Evolutionary conservation across 257 asterid species (phyloP).

Genomic region (Solanum tarijense): DNA sequence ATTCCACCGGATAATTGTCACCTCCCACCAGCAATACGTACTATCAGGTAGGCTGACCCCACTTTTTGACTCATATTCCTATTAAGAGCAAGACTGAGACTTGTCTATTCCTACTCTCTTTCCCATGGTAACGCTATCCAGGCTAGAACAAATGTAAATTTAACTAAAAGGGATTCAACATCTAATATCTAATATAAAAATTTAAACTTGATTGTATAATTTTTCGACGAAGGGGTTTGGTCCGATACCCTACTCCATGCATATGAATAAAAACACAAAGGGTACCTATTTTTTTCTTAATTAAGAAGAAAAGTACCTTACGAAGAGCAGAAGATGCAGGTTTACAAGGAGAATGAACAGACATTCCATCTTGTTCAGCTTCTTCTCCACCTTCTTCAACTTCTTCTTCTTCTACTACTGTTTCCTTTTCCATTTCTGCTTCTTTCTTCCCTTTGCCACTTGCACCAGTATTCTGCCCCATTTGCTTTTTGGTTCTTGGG

Average conservation of each 20-base stretch:
- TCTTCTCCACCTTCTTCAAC: slow-evolving; percentile 11
- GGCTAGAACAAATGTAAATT: not conserved
- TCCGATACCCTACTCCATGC: not conserved
- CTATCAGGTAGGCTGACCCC: not conserved
- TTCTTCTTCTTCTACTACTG: slow-evolving; percentile 3
- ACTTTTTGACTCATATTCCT: not conserved
- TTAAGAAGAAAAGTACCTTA: slow-evolving; percentile 23
- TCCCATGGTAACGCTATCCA: not conserved
- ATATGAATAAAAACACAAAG: not conserved
- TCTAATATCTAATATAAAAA: not conserved
- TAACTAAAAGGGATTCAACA: not conserved
- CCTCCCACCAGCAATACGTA: not conserved
- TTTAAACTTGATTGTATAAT: no score
- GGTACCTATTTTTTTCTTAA: not conserved
- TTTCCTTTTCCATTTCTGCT: slow-evolving; percentile 9
- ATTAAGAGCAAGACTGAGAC: not conserved
- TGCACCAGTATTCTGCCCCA: slow-evolving; percentile 3
- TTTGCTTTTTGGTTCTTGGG: not conserved
- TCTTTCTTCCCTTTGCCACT: slow-evolving; percentile 19
- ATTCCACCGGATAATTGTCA: not conserved
- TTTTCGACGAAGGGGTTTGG: not conserved
- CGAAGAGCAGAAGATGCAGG: slow-evolving; percentile 46
- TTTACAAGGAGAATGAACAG: slow-evolving; percentile 92
- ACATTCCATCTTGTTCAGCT: slow-evolving; percentile 71
- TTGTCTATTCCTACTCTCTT: not conserved